phyloP scores from a whole-genome alignment of 805 yeast species.

The Ogataea trehalophila region DNA sequence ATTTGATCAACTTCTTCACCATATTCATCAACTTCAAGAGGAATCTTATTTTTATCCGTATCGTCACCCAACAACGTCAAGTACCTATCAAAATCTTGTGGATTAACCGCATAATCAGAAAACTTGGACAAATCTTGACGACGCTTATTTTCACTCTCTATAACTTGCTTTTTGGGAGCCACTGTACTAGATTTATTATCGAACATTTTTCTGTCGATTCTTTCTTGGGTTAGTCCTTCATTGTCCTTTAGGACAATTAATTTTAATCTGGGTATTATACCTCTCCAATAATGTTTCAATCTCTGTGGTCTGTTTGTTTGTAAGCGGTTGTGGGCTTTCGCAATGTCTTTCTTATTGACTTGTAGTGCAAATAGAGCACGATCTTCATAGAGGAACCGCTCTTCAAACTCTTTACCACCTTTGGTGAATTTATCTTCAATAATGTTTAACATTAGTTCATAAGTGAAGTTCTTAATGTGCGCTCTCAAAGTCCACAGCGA shows the following conservation, averaged over 20 bases:
- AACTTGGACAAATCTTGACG: not conserved
- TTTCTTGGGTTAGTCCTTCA: constrained; percentile 1
- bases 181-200: too few relatives aligned
- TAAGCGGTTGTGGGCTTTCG: constrained; percentile 3
- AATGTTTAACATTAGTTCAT: constrained; percentile 11
- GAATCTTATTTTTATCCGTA: not conserved
- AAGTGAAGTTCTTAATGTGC: constrained; percentile 8
- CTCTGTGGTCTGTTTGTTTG: constrained; percentile 6
- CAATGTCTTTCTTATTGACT: constrained; percentile 8
- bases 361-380: not conserved
- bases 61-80: not conserved
- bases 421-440: constrained; percentile 5
- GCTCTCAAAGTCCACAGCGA: constrained; percentile 9
- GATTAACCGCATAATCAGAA: not conserved
- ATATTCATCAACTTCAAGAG: not conserved
- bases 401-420: too few relatives aligned
- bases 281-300: constrained; percentile 17
- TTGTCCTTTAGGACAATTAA: constrained; percentile 6
- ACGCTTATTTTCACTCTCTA: not conserved
- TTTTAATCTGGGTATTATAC: constrained; percentile 11
- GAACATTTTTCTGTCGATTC: not conserved
- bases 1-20: constrained; percentile 5
- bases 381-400: too few relatives aligned
- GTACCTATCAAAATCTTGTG: constrained; percentile 3
- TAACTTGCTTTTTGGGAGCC: too few relatives aligned